Base-by-base conservation (phyloP, 2,329 filamentous ascomycete species). In the Scorias spongiosa region DNA sequence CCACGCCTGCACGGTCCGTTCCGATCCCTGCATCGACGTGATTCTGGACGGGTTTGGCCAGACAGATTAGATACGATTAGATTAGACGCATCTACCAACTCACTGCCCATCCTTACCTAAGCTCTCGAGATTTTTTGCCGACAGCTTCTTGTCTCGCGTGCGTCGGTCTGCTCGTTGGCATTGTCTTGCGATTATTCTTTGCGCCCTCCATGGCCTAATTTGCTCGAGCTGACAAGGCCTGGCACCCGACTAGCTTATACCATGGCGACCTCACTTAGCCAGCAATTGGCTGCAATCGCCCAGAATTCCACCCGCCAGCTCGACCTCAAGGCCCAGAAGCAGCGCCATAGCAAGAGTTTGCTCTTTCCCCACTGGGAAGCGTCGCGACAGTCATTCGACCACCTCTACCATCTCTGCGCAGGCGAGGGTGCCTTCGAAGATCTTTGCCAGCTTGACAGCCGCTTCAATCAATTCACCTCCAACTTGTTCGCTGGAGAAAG, bases 401-500 rank as follows among this genome's bases (percentile, higher is more conserved):
- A 81, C 4, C 74, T 98, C 46, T 96, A 84, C 62, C 76, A 82
- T 45, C 76, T 93, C 60, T 96, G 89, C 60, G 32, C 15, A 12
- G 32, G 32, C 32, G 71, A 79, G 52, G 84, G 93, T 57, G 91
- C 88, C 2, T 98, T 89, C 57, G 78, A 87, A 50, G 91, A 98
- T 57, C 70, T 98, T 46, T 96, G 91, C 63, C 77, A 80, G 52
- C 72, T 98, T 43, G 93, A 99, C 61, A 63, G 71, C 18, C 78
- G 87, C 46, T 96, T 95, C 57, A 58, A 72, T 11, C 70, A 73
- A 30, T 98, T 89, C 59, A 74, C 76, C 48, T 71, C 74, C 45
- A 88, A 78, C 43, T 72, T 99, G 45, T 99, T 96, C 72, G 93
- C 84, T 68, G 84, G 91, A 55, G 84, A 94, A 67, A 95, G 89